phyloP scores from a whole-genome alignment of 257 asterid species.

The Gardenia jasminoides region DNA sequence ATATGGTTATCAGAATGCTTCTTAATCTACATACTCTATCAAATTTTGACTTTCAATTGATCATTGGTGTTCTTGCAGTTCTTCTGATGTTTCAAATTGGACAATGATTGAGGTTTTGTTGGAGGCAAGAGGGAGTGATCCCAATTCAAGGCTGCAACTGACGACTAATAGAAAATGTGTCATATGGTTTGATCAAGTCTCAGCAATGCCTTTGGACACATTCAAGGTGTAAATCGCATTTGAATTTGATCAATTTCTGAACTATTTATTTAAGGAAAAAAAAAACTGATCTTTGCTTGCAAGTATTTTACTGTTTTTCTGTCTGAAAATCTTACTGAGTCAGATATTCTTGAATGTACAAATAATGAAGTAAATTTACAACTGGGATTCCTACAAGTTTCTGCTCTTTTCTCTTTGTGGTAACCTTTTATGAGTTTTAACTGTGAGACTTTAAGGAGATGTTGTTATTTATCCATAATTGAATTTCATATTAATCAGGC shows the following conservation, averaged over 20 bases:
- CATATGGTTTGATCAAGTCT: constrained; percentile 94
- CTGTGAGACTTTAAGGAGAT: background rate
- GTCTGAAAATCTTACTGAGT: background rate
- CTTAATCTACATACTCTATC: constrained; percentile 15
- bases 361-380: background rate
- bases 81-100: constrained; percentile 65
- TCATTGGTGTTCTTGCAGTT: constrained; percentile 42
- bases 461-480: background rate
- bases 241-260: background rate
- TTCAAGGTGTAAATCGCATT: constrained; percentile 54
- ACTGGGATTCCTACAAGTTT: background rate
- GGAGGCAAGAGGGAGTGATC: constrained; percentile 60
- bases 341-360: background rate
- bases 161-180: constrained; percentile 68
- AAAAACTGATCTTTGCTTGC: background rate
- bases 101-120: constrained; percentile 60
- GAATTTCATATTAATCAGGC: background rate
- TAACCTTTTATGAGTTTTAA: background rate
- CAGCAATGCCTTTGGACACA: constrained; percentile 88
- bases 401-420: background rate
- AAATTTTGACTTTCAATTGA: background rate
- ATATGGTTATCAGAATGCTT: constrained; percentile 9
- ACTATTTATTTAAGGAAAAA: background rate
- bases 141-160: constrained; percentile 73
- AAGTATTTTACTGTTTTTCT: background rate